phyloP scores from a whole-genome alignment of 495 filamentous ascomycete species.

The Aspergillus kassunensis region DNA sequence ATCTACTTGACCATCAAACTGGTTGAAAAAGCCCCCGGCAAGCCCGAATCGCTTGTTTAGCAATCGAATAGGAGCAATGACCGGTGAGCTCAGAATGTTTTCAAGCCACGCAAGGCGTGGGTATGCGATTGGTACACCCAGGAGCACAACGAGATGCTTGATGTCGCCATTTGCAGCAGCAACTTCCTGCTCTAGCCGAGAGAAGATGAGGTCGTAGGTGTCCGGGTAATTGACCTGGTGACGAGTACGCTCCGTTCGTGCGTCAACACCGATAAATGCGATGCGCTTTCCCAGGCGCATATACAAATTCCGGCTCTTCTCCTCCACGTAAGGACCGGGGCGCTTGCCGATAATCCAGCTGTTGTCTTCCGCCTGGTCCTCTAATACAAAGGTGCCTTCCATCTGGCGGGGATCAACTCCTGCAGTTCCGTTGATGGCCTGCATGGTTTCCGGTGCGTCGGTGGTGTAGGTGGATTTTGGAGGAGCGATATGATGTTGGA shows the following conservation, averaged over 20 bases:
- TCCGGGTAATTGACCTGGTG: conserved; percentile 89
- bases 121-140: conserved; percentile 94
- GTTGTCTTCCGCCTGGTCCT: conserved; percentile 54
- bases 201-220: conserved; percentile 81
- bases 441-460: conserved; percentile 54
- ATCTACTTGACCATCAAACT: conserved; percentile 87
- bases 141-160: conserved; percentile 77
- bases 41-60: conserved; percentile 88
- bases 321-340: conserved; percentile 75
- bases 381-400: conserved; percentile 63
- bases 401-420: conserved; percentile 63
- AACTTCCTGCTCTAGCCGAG: conserved; percentile 63
- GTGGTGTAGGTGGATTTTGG: conserved; percentile 80
- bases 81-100: conserved; percentile 78
- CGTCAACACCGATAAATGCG: conserved; percentile 83
- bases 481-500: conserved; percentile 87
- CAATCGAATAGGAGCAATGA: conserved; percentile 82
- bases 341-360: conserved; percentile 75
- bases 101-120: conserved; percentile 91
- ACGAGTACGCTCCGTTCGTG: conserved; percentile 85
- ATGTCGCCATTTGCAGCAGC: conserved; percentile 56
- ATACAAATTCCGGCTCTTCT: conserved; percentile 76
- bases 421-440: conserved; percentile 43
- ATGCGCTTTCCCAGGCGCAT: conserved; percentile 79
- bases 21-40: conserved; percentile 82